These are phyloP conservation scores for Clathrus columnatus DNA, from an alignment of 768 basidiomycete species.

Conservation along the genomic window DNA sequence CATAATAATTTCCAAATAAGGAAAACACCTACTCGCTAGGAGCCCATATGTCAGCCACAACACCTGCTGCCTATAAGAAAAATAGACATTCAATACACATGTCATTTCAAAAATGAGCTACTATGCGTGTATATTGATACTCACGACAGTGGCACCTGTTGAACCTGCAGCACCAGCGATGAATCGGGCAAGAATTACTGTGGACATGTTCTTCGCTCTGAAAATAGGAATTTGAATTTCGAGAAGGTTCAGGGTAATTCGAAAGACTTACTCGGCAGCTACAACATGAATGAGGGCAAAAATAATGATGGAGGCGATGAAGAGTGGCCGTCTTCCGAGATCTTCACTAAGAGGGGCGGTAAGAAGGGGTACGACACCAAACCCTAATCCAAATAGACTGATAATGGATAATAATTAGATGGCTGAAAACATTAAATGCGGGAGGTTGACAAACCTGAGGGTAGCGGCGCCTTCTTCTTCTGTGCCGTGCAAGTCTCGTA, in stretches of 20 bases:
- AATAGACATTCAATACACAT: no score
- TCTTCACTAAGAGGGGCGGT: constrained; percentile 68
- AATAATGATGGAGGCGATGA: constrained; percentile 39
- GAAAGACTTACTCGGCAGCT: constrained; percentile 29
- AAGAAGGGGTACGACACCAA: constrained; percentile 53
- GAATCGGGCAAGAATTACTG: constrained; percentile 59
- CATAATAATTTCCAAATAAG: neutral
- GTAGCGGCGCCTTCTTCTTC: constrained; percentile 20
- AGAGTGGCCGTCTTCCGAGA: constrained; percentile 56
- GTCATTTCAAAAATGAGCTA: no score
- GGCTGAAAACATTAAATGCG: neutral
- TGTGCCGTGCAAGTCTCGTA: constrained; percentile 27
- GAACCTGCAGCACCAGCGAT: constrained; percentile 60
- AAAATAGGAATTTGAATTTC: neutral
- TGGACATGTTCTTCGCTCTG: constrained; percentile 42
- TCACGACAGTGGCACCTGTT: constrained; percentile 61
- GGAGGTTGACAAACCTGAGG: neutral
- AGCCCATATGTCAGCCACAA: constrained; percentile 61
- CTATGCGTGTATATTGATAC: neutral
- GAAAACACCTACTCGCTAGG: constrained; percentile 42
- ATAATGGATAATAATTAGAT: constrained; percentile 25
- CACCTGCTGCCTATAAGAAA: constrained; percentile 49
- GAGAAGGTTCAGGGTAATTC: neutral
- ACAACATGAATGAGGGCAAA: constrained; percentile 45
- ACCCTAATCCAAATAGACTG: constrained; percentile 51